These are phyloP conservation scores for Mrakia gelida DNA, from an alignment of 768 basidiomycete species.

Conservation along the genomic window DNA sequence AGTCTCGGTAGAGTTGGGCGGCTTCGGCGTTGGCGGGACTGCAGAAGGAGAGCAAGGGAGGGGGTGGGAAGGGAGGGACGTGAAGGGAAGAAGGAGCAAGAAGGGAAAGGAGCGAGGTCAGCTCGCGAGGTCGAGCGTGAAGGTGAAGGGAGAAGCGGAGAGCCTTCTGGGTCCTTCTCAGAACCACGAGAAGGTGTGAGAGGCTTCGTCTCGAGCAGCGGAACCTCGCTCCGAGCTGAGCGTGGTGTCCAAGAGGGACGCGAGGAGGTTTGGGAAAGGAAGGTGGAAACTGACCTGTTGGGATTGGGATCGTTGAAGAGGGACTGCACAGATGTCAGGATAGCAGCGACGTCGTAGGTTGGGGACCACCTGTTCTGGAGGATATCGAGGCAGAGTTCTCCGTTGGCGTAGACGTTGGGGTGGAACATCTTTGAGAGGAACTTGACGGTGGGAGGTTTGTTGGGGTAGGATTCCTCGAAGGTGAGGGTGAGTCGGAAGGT, in stretches of 20 bases:
- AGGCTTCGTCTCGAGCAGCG: neutral
- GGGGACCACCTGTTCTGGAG: constrained; percentile 98
- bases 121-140: neutral
- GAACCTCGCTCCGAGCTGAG: neutral
- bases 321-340: constrained; percentile 93
- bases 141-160: neutral
- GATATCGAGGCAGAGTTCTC: constrained; percentile 96
- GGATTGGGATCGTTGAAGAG: constrained; percentile 97
- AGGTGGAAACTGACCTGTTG: constrained; percentile 52
- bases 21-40: constrained; percentile 98
- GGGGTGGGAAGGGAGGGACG: neutral
- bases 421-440: constrained; percentile 97
- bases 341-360: constrained; percentile 97
- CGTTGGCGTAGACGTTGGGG: constrained; percentile 97
- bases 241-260: neutral
- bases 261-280: neutral
- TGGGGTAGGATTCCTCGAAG: constrained; percentile 97
- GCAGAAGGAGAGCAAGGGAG: constrained; percentile 15
- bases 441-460: constrained; percentile 95
- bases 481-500: constrained; percentile 94
- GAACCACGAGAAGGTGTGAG: neutral
- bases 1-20: constrained; percentile 91
- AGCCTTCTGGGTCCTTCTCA: neutral
- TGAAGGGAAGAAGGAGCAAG: neutral
- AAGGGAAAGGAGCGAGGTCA: neutral